Base-by-base conservation (phyloP, 2,329 filamentous ascomycete species). In the Helotiales sp. region DNA sequence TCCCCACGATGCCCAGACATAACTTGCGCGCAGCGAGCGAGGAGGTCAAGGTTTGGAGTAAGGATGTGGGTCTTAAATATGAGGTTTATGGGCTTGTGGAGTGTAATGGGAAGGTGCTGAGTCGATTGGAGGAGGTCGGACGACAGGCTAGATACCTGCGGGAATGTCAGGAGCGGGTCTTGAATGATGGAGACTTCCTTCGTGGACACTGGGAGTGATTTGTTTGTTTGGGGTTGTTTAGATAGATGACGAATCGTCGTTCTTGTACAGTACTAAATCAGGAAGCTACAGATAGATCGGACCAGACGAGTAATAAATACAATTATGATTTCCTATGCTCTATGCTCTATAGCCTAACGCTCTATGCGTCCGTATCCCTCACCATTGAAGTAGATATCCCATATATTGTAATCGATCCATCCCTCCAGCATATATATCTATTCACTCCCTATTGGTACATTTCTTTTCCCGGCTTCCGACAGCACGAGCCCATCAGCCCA, bases 1-100 rank as follows among this genome's bases (percentile, higher is more conserved):
- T 89, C 74, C 89, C 90, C 2, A 83, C 90, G 4, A 82, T 91
- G 62, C 90, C 90, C 0, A 80, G 89, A 26, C 90, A 92, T 77
- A 92, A 92, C 76, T 79, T 92, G 10, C 82, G 90, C 61, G 79
- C 81, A 69, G 83, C 85, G 2, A 89, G 91, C 78, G 80, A 77
- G 66, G 75, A 89, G 50, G 87, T 90, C 1, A 83, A 82, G 72
- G 84, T 87, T 50, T 92, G 91, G 72, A 90, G 87, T 75, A 77
- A 84, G n/a, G 87, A 91, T 28, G 87, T 87, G 1, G 82, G 82
- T 4, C 88, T 91, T 52, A 85, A 85, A 2, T 91, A 91, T 78
- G 82, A 84, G 7, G 80, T 89, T 40, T 83, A 87, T 69, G 84
- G 83, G 3, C 91, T 91, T 73, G 80, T 84, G 2, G 85, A 89